These are phyloP conservation scores for Bothriochloa decipiens DNA, from an alignment of 176 grass and related monocot species.

Conservation along the genomic window DNA sequence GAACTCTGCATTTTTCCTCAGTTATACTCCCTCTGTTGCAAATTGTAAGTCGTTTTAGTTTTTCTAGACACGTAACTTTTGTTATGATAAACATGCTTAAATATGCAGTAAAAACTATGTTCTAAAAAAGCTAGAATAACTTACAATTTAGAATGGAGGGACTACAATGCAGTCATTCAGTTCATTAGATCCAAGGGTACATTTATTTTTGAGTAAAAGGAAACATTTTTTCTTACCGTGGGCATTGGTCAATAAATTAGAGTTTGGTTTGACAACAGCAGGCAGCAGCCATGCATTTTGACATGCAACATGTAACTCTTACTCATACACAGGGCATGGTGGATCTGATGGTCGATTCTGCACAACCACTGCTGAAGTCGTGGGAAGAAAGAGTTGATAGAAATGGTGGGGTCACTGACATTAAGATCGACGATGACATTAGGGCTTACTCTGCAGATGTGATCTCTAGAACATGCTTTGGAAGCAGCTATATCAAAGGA, in stretches of 20 bases:
- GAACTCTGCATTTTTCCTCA: conserved; percentile 26
- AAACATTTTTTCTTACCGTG: background rate
- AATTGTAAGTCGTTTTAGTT: background rate
- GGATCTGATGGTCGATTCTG: conserved; percentile 95
- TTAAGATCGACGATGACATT: conserved; percentile 88
- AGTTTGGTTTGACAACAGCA: conserved; percentile 8
- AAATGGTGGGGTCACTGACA: conserved; percentile 58
- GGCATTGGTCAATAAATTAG: conserved; percentile 4
- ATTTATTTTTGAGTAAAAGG: background rate
- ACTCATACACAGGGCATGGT: conserved; percentile 74
- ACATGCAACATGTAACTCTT: background rate
- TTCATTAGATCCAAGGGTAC: background rate
- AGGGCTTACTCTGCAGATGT: conserved; percentile 90
- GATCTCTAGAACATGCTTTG: conserved; percentile 90
- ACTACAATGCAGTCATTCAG: background rate
- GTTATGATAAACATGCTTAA: background rate
- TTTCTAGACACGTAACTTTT: background rate
- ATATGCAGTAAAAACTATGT: background rate
- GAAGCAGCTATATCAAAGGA: conserved; percentile 89
- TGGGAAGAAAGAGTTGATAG: conserved; percentile 69
- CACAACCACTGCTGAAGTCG: conserved; percentile 57
- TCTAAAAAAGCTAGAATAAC: background rate
- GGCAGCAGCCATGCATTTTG: background rate
- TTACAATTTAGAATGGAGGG: background rate
- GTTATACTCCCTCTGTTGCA: background rate